phyloP scores from a whole-genome alignment of 1,284 basidiomycete genomes.

The Tylopilus sp. region DNA sequence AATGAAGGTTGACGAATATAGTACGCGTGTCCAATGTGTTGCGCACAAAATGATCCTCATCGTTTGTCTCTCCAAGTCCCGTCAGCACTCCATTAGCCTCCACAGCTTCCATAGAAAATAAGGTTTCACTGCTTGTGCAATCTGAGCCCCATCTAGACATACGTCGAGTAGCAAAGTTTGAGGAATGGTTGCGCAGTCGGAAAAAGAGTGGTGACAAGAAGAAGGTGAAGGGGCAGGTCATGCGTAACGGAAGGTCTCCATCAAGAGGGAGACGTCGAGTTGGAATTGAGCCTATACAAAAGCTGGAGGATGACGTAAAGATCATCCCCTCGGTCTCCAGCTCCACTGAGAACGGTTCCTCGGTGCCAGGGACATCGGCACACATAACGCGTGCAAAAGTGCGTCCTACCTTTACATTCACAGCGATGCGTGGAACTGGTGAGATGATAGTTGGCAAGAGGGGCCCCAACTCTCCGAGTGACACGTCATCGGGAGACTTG shows the following conservation, averaged over 20 bases:
- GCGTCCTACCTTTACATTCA: conserved; percentile 50
- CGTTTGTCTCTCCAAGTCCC: conserved; percentile 49
- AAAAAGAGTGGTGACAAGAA: conserved; percentile 47
- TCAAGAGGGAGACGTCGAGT: conserved; percentile 15
- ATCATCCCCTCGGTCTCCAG: conserved; percentile 50
- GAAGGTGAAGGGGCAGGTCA: conserved; percentile 39
- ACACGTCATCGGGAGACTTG: conserved; percentile 19
- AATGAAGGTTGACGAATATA: conserved; percentile 49
- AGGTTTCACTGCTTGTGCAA: conserved; percentile 44
- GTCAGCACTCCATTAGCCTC: conserved; percentile 46
- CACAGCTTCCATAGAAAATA: conserved; percentile 58
- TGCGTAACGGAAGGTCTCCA: conserved; percentile 37
- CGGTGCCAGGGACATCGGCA: conserved; percentile 34
- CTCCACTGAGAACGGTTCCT: conserved; percentile 51
- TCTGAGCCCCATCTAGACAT: conserved; percentile 35
- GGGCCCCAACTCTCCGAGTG: conserved; percentile 13
- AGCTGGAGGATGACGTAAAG: conserved; percentile 39
- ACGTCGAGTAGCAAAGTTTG: conserved; percentile 20
- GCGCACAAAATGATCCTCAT: conserved; percentile 41
- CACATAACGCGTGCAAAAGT: conserved; percentile 51
- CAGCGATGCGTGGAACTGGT: conserved; percentile 51
- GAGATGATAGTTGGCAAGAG: conserved; percentile 36
- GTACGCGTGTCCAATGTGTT: conserved; percentile 51
- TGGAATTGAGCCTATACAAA: conserved; percentile 26
- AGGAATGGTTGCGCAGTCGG: conserved; percentile 40